phyloP scores from a whole-genome alignment of 345 rosid genomes.

The Aegle marmelos region DNA sequence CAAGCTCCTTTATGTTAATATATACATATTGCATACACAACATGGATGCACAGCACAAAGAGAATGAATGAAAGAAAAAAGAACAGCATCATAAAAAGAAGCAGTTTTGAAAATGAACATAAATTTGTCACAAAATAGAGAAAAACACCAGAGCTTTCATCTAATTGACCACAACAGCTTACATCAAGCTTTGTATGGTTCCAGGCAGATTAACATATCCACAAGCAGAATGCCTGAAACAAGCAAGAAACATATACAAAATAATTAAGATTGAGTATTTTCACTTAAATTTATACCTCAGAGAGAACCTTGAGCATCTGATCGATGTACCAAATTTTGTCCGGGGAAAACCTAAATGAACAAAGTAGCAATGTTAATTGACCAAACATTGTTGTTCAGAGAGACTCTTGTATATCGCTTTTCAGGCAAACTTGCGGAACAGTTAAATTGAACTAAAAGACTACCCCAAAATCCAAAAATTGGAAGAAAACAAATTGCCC shows the following conservation, averaged over 20 bases:
- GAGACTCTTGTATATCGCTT: background rate
- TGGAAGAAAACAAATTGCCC: background rate
- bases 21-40: background rate
- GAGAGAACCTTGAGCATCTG: conserved; percentile 99
- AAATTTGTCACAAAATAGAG: background rate
- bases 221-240: conserved; percentile 11
- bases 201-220: background rate
- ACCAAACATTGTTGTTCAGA: conserved; percentile 2
- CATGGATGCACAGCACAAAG: background rate
- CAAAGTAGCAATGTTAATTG: conserved; percentile 25
- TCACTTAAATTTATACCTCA: conserved; percentile 56
- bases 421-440: background rate
- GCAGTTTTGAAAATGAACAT: background rate
- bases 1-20: background rate
- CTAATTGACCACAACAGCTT: background rate
- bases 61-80: background rate
- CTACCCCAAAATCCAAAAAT: conserved; percentile 2
- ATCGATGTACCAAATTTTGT: conserved; percentile 95
- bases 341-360: conserved; percentile 83
- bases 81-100: background rate
- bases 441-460: conserved; percentile 3
- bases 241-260: conserved; percentile 5
- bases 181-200: background rate
- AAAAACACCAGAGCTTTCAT: background rate
- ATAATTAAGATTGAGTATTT: background rate